phyloP scores from a whole-genome alignment of 2,329 filamentous ascomycete genomes.

The Colletotrichum sp. region DNA sequence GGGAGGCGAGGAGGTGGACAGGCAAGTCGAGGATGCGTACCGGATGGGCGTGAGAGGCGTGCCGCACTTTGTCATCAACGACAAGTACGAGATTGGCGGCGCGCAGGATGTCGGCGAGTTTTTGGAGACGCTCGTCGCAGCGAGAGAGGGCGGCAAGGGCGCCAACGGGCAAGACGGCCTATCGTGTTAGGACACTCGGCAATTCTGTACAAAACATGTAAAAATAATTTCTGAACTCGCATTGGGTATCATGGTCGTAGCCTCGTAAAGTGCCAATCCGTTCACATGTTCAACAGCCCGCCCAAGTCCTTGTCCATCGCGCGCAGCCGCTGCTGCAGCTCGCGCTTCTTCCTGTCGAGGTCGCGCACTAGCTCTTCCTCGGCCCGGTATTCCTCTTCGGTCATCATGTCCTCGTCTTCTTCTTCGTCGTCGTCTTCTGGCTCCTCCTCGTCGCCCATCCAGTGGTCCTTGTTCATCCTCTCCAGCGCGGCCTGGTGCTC shows the following conservation, averaged over 20 bases:
- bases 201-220: neutral
- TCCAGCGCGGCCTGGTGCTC: slow-evolving; percentile 78
- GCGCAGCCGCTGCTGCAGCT: slow-evolving; percentile 57
- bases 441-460: slow-evolving; percentile 59
- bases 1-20: slow-evolving; percentile 63
- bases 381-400: slow-evolving; percentile 70
- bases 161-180: neutral
- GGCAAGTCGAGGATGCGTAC: slow-evolving; percentile 57
- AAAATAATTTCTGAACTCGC: neutral
- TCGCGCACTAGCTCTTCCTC: slow-evolving; percentile 72
- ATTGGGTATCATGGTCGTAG: slow-evolving; percentile 8
- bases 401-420: slow-evolving; percentile 54
- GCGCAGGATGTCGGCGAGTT: slow-evolving; percentile 75
- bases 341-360: slow-evolving; percentile 61
- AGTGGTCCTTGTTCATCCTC: slow-evolving; percentile 71
- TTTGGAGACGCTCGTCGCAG: slow-evolving; percentile 66
- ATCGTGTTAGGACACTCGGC: neutral
- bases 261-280: neutral
- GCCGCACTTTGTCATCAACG: slow-evolving; percentile 78
- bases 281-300: slow-evolving; percentile 58
- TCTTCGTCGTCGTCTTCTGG: slow-evolving; percentile 44
- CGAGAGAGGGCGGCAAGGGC: slow-evolving; percentile 32
- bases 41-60: slow-evolving; percentile 66
- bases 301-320: slow-evolving; percentile 63
- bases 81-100: slow-evolving; percentile 68